These are phyloP conservation scores for Laetiporus sulphureus DNA, from an alignment of 1,284 basidiomycete genomes.

Conservation along the genomic window DNA sequence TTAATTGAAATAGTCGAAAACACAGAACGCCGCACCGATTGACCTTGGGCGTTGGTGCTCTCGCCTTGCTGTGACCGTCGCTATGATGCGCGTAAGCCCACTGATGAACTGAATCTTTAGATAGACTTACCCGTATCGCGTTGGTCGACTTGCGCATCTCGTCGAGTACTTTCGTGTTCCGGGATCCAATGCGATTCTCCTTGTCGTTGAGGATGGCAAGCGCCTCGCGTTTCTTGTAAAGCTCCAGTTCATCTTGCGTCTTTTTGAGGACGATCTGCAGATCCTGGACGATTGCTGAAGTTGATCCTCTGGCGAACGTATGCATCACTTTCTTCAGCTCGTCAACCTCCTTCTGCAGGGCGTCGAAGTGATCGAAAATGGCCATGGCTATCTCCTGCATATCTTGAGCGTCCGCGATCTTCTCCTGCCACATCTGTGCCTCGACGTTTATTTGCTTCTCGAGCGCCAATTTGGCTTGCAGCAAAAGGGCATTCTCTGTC, in stretches of 20 bases:
- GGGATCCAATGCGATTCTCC: neutral
- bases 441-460: constrained; percentile 9
- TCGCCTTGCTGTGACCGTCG: neutral
- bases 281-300: constrained; percentile 12
- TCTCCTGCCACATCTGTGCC: constrained; percentile 12
- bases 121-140: neutral
- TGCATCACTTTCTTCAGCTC: constrained; percentile 15
- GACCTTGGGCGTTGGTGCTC: too few species aligned
- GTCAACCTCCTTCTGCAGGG: constrained; percentile 15
- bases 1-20: too few species aligned
- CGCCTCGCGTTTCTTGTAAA: constrained; percentile 13
- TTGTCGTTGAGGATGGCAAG: constrained; percentile 10
- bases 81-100: too few species aligned
- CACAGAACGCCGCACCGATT: too few species aligned
- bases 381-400: constrained; percentile 15
- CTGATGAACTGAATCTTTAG: too few species aligned
- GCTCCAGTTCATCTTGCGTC: constrained; percentile 11
- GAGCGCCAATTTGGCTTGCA: constrained; percentile 3
- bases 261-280: constrained; percentile 13
- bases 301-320: constrained; percentile 15
- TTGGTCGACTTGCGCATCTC: constrained; percentile 1
- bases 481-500: constrained; percentile 10
- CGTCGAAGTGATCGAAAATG: constrained; percentile 13
- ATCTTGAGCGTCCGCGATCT: constrained; percentile 12
- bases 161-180: neutral